Evolutionary conservation across 441 rosid species (phyloP).

Genomic region (Populus trichocarpa): DNA sequence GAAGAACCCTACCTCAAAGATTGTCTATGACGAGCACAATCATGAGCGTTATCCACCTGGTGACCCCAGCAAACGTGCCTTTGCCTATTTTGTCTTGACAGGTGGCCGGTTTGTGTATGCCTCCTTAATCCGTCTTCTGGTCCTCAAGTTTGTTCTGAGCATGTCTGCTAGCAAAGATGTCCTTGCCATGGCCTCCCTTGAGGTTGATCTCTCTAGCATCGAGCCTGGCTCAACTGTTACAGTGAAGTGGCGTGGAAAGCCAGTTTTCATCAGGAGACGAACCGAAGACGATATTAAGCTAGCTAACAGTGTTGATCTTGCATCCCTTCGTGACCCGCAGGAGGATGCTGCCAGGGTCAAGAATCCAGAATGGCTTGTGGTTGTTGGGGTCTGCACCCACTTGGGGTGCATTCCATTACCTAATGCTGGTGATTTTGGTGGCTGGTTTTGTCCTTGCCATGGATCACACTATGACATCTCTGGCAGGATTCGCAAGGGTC

Average conservation of each 20-base stretch:
- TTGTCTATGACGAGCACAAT: conserved; percentile 75
- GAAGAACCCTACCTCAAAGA: conserved; percentile 77
- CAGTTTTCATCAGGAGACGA: conserved; percentile 85
- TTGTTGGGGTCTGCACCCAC: conserved; percentile 93
- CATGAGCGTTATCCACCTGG: conserved; percentile 94
- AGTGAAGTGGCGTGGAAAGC: conserved; percentile 98
- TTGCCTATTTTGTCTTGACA: conserved; percentile 83
- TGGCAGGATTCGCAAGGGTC: conserved; percentile 93
- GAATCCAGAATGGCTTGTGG: conserved; percentile 94
- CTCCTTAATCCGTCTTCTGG: conserved; percentile 74
- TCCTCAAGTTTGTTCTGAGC: conserved; percentile 85
- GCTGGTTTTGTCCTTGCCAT: conserved; percentile 99
- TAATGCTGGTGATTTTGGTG: conserved; percentile 96
- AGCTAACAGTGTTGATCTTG: conserved; percentile 81
- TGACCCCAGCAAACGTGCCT: conserved; percentile 97
- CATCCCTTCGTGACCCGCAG: conserved; percentile 90
- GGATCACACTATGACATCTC: conserved; percentile 97
- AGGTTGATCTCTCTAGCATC: conserved; percentile 86
- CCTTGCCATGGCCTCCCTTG: conserved; percentile 91
- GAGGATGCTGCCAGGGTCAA: conserved; percentile 79
- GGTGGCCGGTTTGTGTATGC: conserved; percentile 98
- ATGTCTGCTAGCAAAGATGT: conserved; percentile 99
- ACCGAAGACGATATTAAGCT: conserved; percentile 83
- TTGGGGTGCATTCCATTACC: conserved; percentile 95
- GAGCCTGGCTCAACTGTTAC: conserved; percentile 94